Conservation (phyloP, 2,329 filamentous ascomycete genomes). For the Achaetomium macrosporum region DNA sequence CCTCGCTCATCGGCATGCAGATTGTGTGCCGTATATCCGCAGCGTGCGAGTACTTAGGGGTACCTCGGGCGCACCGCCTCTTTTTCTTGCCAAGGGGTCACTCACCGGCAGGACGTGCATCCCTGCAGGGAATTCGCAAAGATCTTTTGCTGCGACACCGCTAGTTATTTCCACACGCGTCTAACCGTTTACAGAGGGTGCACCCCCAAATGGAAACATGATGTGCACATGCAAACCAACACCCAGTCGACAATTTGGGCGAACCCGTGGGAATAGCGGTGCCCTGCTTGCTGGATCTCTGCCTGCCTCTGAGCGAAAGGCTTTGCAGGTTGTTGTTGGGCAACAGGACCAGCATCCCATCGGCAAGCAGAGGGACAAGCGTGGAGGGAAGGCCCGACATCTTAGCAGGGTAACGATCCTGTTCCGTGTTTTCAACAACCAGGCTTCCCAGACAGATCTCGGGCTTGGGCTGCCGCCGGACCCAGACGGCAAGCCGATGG, state of each 20-base stretch:
- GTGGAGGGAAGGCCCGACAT: neutral
- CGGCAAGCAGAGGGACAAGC: no score
- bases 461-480: neutral
- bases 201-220: no score
- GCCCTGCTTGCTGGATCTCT: no score
- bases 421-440: neutral
- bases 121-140: slow-evolving; percentile 14
- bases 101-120: neutral
- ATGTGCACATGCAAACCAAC: no score
- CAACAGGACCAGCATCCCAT: no score
- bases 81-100: neutral
- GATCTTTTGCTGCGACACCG: no score
- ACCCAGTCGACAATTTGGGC: no score
- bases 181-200: slow-evolving; percentile 6
- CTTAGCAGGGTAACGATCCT: neutral
- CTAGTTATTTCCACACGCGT: no score
- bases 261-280: no score
- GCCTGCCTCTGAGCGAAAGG: no score
- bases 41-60: slow-evolving; percentile 15
- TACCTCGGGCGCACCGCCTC: slow-evolving; percentile 6
- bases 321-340: no score
- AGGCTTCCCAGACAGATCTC: neutral
- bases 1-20: slow-evolving; percentile 4
- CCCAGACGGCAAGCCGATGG: slow-evolving; percentile 1
- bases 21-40: slow-evolving; percentile 12